Evolutionary conservation across 2,329 filamentous ascomycete species (phyloP).

Genomic region (Diaporthe velutina): DNA sequence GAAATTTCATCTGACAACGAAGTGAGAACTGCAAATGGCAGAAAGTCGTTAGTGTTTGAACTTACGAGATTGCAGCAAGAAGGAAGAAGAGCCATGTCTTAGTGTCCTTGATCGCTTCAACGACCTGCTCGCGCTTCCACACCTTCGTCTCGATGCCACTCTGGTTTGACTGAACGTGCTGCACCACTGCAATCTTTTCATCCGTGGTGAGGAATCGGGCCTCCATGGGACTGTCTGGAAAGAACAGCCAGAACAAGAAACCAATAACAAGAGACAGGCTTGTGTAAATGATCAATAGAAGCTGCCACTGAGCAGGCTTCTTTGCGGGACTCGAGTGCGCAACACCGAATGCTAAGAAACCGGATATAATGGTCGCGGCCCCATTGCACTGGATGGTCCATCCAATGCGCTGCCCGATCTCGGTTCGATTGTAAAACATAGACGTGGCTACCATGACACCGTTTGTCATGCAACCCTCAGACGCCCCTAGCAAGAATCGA

Average conservation of each 20-base stretch:
- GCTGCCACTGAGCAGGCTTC: conserved; percentile 7
- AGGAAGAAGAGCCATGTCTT: conserved; percentile 29
- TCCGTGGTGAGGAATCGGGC: conserved; percentile 16
- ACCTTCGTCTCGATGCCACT: conserved; percentile 22
- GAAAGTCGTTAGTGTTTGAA: background rate
- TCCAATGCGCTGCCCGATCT: conserved; percentile 21
- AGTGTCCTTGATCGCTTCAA: conserved; percentile 1
- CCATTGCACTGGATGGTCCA: conserved; percentile 20
- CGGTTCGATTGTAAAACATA: conserved; percentile 25
- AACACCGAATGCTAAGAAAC: conserved; percentile 4
- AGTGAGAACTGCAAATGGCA: background rate
- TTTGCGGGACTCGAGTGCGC: background rate
- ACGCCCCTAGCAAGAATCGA: background rate
- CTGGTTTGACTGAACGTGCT: conserved; percentile 5
- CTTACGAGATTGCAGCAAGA: conserved; percentile 26
- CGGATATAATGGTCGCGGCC: background rate
- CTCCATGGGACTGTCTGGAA: conserved; percentile 8
- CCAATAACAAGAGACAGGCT: background rate
- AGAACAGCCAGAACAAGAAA: background rate
- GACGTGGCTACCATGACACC: conserved; percentile 4
- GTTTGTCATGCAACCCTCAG: conserved; percentile 26
- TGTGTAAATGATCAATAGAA: background rate
- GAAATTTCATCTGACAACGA: fast-evolving
- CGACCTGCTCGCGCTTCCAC: conserved; percentile 3
- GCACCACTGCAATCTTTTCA: conserved; percentile 7